Evolutionary conservation across 2,329 filamentous ascomycete species (phyloP).

Genomic region (Sphaerostilbella broomeana): DNA sequence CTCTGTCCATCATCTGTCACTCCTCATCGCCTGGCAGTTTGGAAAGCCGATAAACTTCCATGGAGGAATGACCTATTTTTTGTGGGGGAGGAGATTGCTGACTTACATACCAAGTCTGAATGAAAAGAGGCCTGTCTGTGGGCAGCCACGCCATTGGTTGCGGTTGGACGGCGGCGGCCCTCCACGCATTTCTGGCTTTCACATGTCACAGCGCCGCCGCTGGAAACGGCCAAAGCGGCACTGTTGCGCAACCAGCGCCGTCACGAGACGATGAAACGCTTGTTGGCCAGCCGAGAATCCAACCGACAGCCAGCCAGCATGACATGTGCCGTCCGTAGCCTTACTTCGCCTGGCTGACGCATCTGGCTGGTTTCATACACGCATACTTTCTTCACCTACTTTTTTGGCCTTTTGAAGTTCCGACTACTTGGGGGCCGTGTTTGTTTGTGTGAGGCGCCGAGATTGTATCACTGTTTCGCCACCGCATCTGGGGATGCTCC

Average conservation of each 20-base stretch:
- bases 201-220: conserved; percentile 13
- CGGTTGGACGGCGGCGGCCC: background rate
- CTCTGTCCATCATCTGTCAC: no score
- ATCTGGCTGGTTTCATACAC: no score
- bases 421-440: no score
- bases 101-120: no score
- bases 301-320: conserved; percentile 4
- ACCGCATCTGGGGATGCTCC: no score
- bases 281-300: conserved; percentile 4
- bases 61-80: no score
- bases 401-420: background rate
- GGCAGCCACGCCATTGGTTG: conserved; percentile 9
- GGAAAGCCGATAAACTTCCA: no score
- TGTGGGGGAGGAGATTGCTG: no score
- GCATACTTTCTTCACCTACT: background rate
- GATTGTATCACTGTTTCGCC: no score
- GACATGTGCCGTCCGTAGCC: conserved; percentile 10
- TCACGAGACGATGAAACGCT: conserved; percentile 6
- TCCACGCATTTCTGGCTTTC: background rate
- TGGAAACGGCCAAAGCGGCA: background rate
- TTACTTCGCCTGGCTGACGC: background rate
- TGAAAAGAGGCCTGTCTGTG: no score
- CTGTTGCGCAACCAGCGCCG: background rate
- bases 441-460: no score
- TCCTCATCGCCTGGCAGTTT: no score